A percentile compares a stretch with the other conserved stretches of the same genome.
Evolutionary conservation across 2,329 filamentous ascomycete species (phyloP).

Genomic region (Huntiella moniliformis): DNA sequence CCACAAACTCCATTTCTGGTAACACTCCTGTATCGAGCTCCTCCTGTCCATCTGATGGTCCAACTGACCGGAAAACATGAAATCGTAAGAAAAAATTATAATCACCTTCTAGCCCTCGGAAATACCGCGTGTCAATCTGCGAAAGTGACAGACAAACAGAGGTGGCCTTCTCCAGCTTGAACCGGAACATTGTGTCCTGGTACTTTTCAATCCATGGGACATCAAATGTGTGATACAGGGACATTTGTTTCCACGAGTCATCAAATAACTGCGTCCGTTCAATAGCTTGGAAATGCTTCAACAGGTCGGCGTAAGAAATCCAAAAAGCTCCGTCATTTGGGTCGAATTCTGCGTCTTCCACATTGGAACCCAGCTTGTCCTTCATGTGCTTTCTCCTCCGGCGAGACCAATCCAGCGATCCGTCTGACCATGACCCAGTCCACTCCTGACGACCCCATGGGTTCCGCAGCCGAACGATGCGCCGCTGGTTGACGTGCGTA

Average conservation of each 20-base stretch:
- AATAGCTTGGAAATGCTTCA: conserved; percentile 42
- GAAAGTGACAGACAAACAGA: conserved; percentile 41
- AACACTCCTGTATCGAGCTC: too few relatives aligned
- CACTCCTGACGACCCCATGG: conserved; percentile 38
- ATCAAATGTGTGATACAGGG: conserved; percentile 42
- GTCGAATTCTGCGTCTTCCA: conserved; percentile 24
- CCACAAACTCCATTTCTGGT: too few relatives aligned
- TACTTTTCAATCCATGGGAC: conserved; percentile 45
- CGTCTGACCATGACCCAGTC: conserved; percentile 41
- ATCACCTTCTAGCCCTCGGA: conserved; percentile 40
- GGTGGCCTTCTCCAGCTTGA: conserved; percentile 35
- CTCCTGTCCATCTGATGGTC: too few relatives aligned
- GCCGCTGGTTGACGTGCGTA: conserved; percentile 10
- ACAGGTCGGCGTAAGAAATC: conserved; percentile 43
- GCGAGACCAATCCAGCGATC: conserved; percentile 35
- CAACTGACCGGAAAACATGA: not conserved
- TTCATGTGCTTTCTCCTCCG: conserved; percentile 31
- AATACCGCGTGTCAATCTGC: conserved; percentile 44
- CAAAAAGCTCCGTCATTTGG: conserved; percentile 40
- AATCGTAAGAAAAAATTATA: conserved; percentile 24
- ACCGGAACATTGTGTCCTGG: conserved; percentile 37
- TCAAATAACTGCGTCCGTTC: conserved; percentile 45
- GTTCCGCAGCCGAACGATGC: conserved; percentile 39
- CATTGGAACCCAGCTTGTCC: conserved; percentile 37
- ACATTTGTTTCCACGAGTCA: conserved; percentile 36